phyloP scores from a whole-genome alignment of 345 rosid species.

The Trapa bicornis region DNA sequence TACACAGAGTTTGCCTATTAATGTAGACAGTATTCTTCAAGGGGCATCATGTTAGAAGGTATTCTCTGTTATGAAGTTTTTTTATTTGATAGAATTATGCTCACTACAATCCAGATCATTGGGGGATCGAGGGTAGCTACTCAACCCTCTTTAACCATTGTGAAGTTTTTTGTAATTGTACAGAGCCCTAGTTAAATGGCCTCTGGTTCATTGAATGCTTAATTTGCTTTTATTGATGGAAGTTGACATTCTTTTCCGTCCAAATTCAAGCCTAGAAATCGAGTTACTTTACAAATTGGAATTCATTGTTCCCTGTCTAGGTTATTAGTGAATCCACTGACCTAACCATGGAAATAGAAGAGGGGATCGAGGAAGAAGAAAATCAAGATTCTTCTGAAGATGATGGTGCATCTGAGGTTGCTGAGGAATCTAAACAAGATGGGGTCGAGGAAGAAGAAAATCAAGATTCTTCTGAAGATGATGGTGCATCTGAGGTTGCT shows the following conservation, averaged over 20 bases:
- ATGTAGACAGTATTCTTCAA: neutral
- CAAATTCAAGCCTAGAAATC: neutral
- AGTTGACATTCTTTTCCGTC: neutral
- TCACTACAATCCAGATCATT: neutral
- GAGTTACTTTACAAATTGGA: neutral
- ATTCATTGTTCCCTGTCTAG: constrained; percentile 15
- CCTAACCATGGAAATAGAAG: constrained; percentile 32
- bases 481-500: constrained; percentile 11
- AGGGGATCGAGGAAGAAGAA: constrained; percentile 21
- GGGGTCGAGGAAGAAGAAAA: constrained; percentile 19
- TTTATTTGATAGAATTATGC: neutral
- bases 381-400: constrained; percentile 2
- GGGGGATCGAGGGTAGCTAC: neutral
- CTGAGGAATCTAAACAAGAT: constrained; percentile 15
- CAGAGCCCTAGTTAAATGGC: neutral
- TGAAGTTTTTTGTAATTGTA: neutral
- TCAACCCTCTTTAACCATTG: neutral
- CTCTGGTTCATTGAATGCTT: neutral
- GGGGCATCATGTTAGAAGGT: neutral
- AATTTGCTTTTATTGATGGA: neutral
- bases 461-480: constrained; percentile 5
- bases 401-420: constrained; percentile 11
- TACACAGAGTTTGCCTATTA: neutral
- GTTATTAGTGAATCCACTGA: constrained; percentile 21
- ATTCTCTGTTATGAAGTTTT: neutral